Evolutionary conservation across 176 grass and related monocot species (phyloP).

Genomic region (Luzula sylvatica): DNA sequence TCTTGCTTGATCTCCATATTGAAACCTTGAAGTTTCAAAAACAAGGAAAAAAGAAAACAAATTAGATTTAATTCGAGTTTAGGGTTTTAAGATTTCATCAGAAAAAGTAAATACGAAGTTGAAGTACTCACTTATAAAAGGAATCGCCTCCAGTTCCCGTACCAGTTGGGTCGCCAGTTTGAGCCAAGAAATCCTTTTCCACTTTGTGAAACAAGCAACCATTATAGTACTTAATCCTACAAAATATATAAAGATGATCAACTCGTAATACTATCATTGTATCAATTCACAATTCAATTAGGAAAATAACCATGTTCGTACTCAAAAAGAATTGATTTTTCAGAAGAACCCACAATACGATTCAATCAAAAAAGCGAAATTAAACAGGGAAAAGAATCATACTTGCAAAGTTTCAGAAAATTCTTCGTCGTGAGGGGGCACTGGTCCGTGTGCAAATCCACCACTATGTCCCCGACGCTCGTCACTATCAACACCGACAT

Average conservation of each 20-base stretch:
- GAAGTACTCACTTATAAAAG: slow-evolving; percentile 60
- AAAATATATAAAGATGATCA: too few relatives aligned
- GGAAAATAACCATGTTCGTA: too few relatives aligned
- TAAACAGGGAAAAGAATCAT: background rate
- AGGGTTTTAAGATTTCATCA: too few relatives aligned
- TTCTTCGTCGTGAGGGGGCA: slow-evolving; percentile 89
- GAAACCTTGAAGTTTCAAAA: slow-evolving; percentile 33
- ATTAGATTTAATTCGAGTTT: background rate
- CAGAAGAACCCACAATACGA: too few relatives aligned
- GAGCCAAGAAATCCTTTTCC: slow-evolving; percentile 90
- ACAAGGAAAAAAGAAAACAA: slow-evolving; percentile 1
- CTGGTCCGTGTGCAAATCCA: slow-evolving; percentile 66
- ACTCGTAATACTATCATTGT: too few relatives aligned
- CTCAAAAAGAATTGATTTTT: too few relatives aligned
- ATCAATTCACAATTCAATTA: too few relatives aligned
- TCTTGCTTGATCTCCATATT: slow-evolving; percentile 89
- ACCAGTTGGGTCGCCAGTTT: slow-evolving; percentile 79
- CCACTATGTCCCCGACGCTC: slow-evolving; percentile 74
- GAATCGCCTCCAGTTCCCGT: slow-evolving; percentile 76
- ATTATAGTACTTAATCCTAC: slow-evolving; percentile 94
- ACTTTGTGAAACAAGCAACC: slow-evolving; percentile 96
- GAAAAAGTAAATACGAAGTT: background rate
- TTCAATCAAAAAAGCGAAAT: too few relatives aligned
- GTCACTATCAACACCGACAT: slow-evolving; percentile 93
- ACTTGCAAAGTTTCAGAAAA: slow-evolving; percentile 99